Percentiles rank a stretch among this genome's conserved stretches.
Conservation (phyloP, 768 basidiomycete species). For the Trametes cinnabarina region DNA sequence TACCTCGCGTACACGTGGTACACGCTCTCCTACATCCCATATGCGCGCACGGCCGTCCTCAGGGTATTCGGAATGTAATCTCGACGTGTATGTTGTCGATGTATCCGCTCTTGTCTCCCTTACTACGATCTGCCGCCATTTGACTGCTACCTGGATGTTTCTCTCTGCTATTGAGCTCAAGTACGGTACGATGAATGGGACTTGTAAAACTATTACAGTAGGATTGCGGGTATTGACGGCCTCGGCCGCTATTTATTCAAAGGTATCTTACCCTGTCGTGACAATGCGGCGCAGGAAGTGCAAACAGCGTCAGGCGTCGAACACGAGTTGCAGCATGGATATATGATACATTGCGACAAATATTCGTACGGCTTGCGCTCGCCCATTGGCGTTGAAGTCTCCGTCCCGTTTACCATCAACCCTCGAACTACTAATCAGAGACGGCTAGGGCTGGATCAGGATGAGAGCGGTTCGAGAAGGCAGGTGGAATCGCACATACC, state of each 20-base stretch:
- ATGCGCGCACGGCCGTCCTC: slow-evolving; percentile 73
- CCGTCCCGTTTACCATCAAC: neutral
- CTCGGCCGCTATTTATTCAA: no score
- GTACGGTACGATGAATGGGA: slow-evolving; percentile 11
- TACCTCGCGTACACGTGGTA: slow-evolving; percentile 94
- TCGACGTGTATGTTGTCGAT: neutral
- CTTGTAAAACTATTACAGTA: neutral
- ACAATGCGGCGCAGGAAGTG: no score
- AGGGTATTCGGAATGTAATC: slow-evolving; percentile 54
- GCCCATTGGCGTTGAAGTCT: neutral
- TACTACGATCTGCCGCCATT: neutral
- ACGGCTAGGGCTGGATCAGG: neutral
- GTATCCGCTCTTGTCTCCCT: neutral
- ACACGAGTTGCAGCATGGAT: no score
- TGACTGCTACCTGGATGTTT: neutral
- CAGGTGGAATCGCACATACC: neutral
- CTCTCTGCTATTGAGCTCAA: neutral
- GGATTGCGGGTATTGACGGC: no score
- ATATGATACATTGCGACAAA: neutral
- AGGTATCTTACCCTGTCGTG: no score
- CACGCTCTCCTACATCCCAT: slow-evolving; percentile 85
- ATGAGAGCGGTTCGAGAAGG: neutral
- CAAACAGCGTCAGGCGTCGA: no score
- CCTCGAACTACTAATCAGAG: neutral
- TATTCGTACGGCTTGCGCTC: neutral